Evolutionary conservation across 2,329 filamentous ascomycete species (phyloP).

Genomic region (Dactylonectria estremocensis): DNA sequence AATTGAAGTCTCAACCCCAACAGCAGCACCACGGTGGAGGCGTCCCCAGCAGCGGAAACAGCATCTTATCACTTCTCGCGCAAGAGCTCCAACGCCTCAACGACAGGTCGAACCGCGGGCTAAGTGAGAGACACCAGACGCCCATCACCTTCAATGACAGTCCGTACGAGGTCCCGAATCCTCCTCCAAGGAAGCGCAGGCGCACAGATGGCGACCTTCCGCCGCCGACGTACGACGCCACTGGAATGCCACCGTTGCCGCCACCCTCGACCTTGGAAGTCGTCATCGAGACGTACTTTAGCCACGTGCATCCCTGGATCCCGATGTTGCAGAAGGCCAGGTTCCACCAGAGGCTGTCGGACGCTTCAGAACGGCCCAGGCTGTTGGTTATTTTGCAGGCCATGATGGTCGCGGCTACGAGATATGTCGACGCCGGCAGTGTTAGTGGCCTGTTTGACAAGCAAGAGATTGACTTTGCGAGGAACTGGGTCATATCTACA

Average conservation of each 20-base stretch:
- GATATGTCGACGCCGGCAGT: slow-evolving; percentile 46
- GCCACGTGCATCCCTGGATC: slow-evolving; percentile 57
- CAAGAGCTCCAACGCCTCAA: slow-evolving; percentile 28
- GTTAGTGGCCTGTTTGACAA: background rate
- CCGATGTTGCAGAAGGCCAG: slow-evolving; percentile 54
- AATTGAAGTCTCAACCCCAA: background rate
- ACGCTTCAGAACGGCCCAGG: slow-evolving; percentile 40
- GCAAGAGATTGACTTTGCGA: slow-evolving; percentile 5
- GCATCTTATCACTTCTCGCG: slow-evolving; percentile 29
- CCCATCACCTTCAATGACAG: background rate
- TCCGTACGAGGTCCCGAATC: background rate
- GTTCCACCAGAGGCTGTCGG: slow-evolving; percentile 44
- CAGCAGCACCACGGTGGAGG: slow-evolving; percentile 4
- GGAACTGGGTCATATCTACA: slow-evolving; percentile 36
- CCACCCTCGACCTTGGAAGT: slow-evolving; percentile 33
- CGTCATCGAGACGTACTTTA: slow-evolving; percentile 54
- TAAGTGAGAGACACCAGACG: background rate
- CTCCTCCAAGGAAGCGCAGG: background rate
- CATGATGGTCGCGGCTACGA: slow-evolving; percentile 48
- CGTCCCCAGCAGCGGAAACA: background rate
- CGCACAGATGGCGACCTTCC: background rate
- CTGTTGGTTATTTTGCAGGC: slow-evolving; percentile 54
- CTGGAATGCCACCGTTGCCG: background rate
- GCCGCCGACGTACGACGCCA: background rate
- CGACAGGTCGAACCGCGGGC: slow-evolving; percentile 1